Evolutionary conservation across 2,329 filamentous ascomycete species (phyloP), one percentile per base, ranked within the genome.

Genomic region (Sporothrix pseudoabietina): DNA sequence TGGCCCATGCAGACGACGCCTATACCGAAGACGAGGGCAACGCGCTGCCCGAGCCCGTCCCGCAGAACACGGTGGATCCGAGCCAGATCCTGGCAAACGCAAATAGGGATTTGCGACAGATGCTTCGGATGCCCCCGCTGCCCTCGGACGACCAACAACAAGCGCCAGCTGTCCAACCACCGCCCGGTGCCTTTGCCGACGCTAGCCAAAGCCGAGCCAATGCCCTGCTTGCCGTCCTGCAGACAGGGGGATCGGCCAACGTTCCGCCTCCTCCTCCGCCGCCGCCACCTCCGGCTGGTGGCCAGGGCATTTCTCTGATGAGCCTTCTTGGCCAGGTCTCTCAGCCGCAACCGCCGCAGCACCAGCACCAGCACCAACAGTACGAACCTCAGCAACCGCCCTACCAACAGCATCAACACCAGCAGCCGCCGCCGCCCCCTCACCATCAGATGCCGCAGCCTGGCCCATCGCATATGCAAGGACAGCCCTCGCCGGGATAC

Each of bases 21-120:
- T 81, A 87, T 70, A 89, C 89, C 7, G 89, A 92, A 79, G 90
- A 92, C 72, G 90, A 92, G 70, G 79, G 82, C n/a, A 82, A 83
- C 76, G 79, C 81, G 61, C 81, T 85, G 75, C 81, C 80, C 8
- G 80, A 83, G 41, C 77, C 80, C 22, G 77, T 81, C 19, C 76
- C 78, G 19, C 75, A 76, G 54, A 71, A n/a, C 39, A 55, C 78
- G 81, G 14, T 82, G 19, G 82, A 82, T 9, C 80, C 80, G 3
- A 81, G 85, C 59, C 83, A 85, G 72, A 85, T 85, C 0, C 79
- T 87, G 10, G 85, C 85, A 74, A 85, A 84, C 10, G 86, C 87
- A 10, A 87, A 84, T 16, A 80, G 80, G 71, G 87, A 88, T 75
- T 79, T 90, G 8, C 87, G 86, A 71, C 85, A 85, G 4, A 80